These are phyloP conservation scores for Wickerhamiella nectarea DNA, from an alignment of 805 yeast species.

Conservation along the genomic window DNA sequence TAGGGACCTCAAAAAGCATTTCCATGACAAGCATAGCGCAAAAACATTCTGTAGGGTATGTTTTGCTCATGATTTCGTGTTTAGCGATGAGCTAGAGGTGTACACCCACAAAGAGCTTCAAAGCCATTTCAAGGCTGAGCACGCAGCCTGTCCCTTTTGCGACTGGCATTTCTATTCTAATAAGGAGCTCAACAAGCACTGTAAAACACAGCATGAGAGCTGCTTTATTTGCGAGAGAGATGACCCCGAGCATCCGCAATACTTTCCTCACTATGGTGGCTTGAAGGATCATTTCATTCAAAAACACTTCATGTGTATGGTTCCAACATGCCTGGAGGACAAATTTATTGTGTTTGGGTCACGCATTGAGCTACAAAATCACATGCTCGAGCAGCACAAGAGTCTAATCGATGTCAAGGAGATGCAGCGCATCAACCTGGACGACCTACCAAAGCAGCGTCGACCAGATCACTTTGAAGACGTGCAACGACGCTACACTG, in stretches of 20 bases:
- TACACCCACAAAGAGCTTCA: conserved; percentile 50
- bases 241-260: conserved; percentile 47
- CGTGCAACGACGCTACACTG: conserved; percentile 12
- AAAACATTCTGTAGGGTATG: conserved; percentile 63
- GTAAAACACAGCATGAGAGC: conserved; percentile 71
- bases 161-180: conserved; percentile 65
- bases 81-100: conserved; percentile 53
- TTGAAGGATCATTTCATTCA: conserved; percentile 60
- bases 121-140: conserved; percentile 62
- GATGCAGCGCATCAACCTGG: conserved; percentile 17
- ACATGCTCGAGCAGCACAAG: conserved; percentile 73
- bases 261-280: conserved; percentile 62
- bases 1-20: conserved; percentile 51
- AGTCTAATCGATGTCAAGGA: conserved; percentile 32
- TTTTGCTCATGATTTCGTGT: conserved; percentile 59
- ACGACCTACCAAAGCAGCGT: conserved; percentile 6
- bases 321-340: conserved; percentile 67
- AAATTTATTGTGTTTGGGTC: conserved; percentile 86
- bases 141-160: conserved; percentile 64
- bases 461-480: neutral
- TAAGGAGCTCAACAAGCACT: conserved; percentile 72
- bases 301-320: conserved; percentile 66
- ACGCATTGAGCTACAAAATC: conserved; percentile 75
- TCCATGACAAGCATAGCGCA: conserved; percentile 41
- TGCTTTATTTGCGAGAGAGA: conserved; percentile 74